Percentiles rank a stretch among this genome's conserved stretches.
These are phyloP conservation scores for Malbranchea cinnamomea DNA, from an alignment of 2,329 filamentous ascomycete species.

Conservation along the genomic window DNA sequence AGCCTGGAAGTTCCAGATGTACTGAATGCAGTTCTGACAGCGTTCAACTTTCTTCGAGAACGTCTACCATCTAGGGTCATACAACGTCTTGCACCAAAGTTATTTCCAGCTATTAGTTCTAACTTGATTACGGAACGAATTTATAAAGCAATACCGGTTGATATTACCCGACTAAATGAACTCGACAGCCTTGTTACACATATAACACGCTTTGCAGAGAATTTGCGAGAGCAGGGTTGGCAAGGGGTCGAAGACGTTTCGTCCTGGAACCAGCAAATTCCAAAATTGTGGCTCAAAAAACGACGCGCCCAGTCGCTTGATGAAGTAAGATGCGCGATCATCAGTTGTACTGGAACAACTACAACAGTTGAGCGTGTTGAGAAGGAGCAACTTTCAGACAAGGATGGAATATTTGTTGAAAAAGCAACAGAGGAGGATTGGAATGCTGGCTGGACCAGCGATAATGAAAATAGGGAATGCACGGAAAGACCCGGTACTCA, in stretches of 20 bases:
- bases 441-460: conserved; percentile 57
- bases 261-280: conserved; percentile 68
- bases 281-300: conserved; percentile 72
- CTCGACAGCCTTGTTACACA: conserved; percentile 59
- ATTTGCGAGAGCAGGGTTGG: conserved; percentile 49
- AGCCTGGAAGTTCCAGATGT: conserved; percentile 20
- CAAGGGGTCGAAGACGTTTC: conserved; percentile 46
- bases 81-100: conserved; percentile 45
- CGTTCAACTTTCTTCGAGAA: conserved; percentile 37
- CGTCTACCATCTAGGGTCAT: conserved; percentile 35
- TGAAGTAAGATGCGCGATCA: conserved; percentile 53
- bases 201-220: conserved; percentile 48
- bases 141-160: conserved; percentile 58
- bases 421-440: conserved; percentile 47
- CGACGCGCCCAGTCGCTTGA: conserved; percentile 68
- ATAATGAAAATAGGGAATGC: conserved; percentile 43
- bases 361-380: conserved; percentile 71
- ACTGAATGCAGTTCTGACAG: conserved; percentile 27
- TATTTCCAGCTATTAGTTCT: conserved; percentile 55
- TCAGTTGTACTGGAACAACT: conserved; percentile 49
- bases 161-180: conserved; percentile 51
- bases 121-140: conserved; percentile 62
- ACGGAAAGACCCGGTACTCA: conserved; percentile 10
- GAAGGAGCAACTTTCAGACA: conserved; percentile 59
- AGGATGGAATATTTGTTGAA: conserved; percentile 50